Conservation (phyloP, 805 yeast genomes). For the Lipomyces mesembrius region DNA sequence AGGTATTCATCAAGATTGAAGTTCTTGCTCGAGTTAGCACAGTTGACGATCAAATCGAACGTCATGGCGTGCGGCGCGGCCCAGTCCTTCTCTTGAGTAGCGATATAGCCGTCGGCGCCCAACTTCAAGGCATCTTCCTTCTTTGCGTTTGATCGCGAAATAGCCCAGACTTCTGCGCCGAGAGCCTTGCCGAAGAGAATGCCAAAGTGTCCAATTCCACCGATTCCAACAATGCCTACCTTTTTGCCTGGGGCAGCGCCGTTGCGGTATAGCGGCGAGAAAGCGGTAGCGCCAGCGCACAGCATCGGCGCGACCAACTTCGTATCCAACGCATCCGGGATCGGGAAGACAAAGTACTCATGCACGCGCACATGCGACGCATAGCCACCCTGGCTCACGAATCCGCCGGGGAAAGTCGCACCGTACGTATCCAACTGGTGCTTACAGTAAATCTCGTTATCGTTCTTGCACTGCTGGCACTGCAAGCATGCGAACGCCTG, state of each 20-base stretch:
- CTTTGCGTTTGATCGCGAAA: slow-evolving; percentile 58
- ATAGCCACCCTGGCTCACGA: slow-evolving; percentile 65
- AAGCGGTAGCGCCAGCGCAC: slow-evolving; percentile 78
- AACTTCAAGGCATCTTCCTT: slow-evolving; percentile 56
- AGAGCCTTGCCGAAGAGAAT: slow-evolving; percentile 61
- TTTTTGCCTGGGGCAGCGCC: slow-evolving; percentile 55
- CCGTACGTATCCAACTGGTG: slow-evolving; percentile 58
- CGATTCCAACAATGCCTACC: slow-evolving; percentile 66
- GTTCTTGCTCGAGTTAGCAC: slow-evolving; percentile 57
- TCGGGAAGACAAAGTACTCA: slow-evolving; percentile 63
- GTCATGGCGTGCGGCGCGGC: slow-evolving; percentile 41
- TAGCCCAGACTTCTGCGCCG: slow-evolving; percentile 63
- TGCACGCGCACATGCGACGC: slow-evolving; percentile 66
- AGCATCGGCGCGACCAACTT: slow-evolving; percentile 69
- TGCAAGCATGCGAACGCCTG: slow-evolving; percentile 62
- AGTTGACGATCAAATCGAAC: slow-evolving; percentile 58
- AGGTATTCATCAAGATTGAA: slow-evolving; percentile 57
- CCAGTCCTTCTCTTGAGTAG: slow-evolving; percentile 53
- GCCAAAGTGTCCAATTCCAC: slow-evolving; percentile 69
- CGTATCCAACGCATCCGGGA: slow-evolving; percentile 60
- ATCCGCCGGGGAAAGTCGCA: slow-evolving; percentile 53
- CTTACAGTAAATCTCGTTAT: slow-evolving; percentile 62
- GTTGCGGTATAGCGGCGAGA: slow-evolving; percentile 60
- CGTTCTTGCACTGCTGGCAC: slow-evolving; percentile 61
- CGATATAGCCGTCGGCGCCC: slow-evolving; percentile 60